Evolutionary conservation across 441 rosid genomes (phyloP), one percentile per base, ranked within the genome.

Genomic region (Gossypium gossypioides): DNA sequence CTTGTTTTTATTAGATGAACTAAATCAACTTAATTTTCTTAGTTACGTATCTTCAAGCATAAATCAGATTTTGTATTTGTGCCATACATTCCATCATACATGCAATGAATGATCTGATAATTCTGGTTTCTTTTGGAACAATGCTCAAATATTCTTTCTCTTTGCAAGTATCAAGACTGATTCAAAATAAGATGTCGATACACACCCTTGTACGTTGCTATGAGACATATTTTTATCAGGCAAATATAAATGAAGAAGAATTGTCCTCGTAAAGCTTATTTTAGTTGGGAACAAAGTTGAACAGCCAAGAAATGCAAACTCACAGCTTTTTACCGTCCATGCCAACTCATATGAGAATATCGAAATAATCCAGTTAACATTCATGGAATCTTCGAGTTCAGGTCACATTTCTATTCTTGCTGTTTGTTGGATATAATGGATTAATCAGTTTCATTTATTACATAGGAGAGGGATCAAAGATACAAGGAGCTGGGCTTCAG

Each of bases 401-500:
- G 42, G 32, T 70, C 25, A 51, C 46, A 44, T 34, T 72, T 57
- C 22, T 42, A 46, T 34, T 57, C n/a, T 15, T 57, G 44, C 16
- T 64, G 24, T 8, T 42, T 32, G 52, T 51, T 3, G 3, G 59
- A 42, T 73, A 13, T 19, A 54, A 9, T 57, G 46, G 2, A 40
- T 69, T 77, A 51, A 74, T 75, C 34, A 9, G 42, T 66, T 16
- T 54, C 40, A 2, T 74, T 82, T 59, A 21, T 27, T 70, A 52
- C 64, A 46, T 68, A 95, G 97, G 98, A 93, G 83, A 87, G 87
- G 87, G 99, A 96, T 78, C 99, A 93, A 78, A 85, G 98, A 79
- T 83, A 91, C 87, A 96, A 91, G 85, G 97, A 96, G 62, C 80
- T 96, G 81, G 99, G 99, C 54, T 87, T 96, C 84, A 85, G 99